These are phyloP conservation scores for Carnegiea gigantea DNA, from an alignment of 179 eudicot genomes.

Conservation along the genomic window DNA sequence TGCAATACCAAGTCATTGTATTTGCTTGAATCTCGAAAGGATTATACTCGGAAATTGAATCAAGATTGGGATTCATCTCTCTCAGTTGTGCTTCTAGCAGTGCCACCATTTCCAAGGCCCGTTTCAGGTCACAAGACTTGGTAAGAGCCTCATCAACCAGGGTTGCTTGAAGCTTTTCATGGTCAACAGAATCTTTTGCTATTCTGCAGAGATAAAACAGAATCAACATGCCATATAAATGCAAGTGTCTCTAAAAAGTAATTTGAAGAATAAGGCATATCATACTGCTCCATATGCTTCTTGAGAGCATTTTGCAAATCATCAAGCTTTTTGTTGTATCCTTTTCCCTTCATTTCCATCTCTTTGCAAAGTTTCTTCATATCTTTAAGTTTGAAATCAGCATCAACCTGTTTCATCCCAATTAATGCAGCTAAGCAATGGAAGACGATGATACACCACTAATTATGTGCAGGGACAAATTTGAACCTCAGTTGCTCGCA, in stretches of 20 bases:
- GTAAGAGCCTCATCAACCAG: constrained; percentile 65
- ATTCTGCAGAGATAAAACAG: constrained; percentile 48
- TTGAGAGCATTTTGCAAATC: constrained; percentile 59
- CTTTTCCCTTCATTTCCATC: constrained; percentile 80
- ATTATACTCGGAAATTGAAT: constrained; percentile 89
- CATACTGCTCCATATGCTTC: constrained; percentile 94
- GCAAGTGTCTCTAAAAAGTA: not conserved
- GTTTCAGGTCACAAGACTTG: constrained; percentile 58
- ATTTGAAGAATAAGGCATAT: not conserved
- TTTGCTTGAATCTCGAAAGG: not conserved
- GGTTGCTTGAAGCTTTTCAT: constrained; percentile 74
- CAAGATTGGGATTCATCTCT: constrained; percentile 98
- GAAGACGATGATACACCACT: not conserved
- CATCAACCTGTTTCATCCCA: constrained; percentile 71
- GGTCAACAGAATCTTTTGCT: constrained; percentile 77
- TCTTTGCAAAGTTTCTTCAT: constrained; percentile 77
- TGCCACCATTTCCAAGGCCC: constrained; percentile 80
- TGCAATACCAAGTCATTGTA: constrained; percentile 11
- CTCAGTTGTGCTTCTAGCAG: constrained; percentile 89
- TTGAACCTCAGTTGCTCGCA: constrained; percentile 87
- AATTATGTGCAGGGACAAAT: not conserved
- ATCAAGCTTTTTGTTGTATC: constrained; percentile 69
- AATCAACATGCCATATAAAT: constrained; percentile 4
- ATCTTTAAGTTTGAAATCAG: constrained; percentile 91
- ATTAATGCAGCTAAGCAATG: not conserved